phyloP scores from a whole-genome alignment of 2,329 filamentous ascomycete genomes.

The Pestalotiopsis sp. region DNA sequence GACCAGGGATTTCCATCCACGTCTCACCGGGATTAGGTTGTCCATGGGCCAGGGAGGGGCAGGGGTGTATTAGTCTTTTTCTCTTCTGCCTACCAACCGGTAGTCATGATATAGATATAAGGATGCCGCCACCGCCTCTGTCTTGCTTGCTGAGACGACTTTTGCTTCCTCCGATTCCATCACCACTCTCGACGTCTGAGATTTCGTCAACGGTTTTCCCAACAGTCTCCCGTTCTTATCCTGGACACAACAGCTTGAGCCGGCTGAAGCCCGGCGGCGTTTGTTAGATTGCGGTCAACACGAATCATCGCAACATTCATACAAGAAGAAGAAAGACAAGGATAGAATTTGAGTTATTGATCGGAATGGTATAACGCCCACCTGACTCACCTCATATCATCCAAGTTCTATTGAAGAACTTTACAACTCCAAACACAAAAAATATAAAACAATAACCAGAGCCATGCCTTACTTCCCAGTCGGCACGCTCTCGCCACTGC shows the following conservation, averaged over 20 bases:
- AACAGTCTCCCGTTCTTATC: neutral
- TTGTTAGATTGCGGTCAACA: conserved; percentile 7
- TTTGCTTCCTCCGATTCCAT: conserved; percentile 6
- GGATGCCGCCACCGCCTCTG: conserved; percentile 3
- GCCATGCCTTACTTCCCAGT: conserved; percentile 27
- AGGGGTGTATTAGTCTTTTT: neutral
- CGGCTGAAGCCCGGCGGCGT: conserved; percentile 11
- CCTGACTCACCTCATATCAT: neutral
- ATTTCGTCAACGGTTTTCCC: conserved; percentile 5
- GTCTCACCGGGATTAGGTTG: neutral
- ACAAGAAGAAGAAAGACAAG: neutral
- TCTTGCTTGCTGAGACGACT: conserved; percentile 1
- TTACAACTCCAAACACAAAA: neutral
- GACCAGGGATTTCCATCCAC: neutral
- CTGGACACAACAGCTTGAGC: conserved; percentile 7
- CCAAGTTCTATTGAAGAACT: neutral
- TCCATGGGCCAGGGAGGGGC: neutral
- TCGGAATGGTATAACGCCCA: neutral
- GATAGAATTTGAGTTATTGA: neutral
- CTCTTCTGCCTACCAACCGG: conserved; percentile 6
- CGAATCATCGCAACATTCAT: neutral
- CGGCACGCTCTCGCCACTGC: conserved; percentile 28
- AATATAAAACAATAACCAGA: neutral
- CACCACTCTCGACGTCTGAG: neutral
- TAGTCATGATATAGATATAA: conserved; percentile 9